Evolutionary conservation across 768 basidiomycete species (phyloP).

Genomic region (Suillus paluster): DNA sequence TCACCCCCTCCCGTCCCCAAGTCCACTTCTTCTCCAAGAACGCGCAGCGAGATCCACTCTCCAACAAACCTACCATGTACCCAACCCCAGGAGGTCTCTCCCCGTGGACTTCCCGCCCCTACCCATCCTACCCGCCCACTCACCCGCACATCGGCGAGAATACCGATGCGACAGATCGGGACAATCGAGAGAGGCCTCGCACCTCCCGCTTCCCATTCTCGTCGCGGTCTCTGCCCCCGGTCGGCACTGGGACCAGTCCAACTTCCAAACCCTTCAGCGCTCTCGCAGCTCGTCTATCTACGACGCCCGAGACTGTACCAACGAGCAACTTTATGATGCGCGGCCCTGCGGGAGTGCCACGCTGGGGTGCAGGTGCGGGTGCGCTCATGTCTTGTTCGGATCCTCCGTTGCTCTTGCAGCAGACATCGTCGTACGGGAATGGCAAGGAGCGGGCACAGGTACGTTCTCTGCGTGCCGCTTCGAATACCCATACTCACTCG

Average conservation of each 20-base stretch:
- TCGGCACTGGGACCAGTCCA: no score
- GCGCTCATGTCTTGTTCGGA: neutral
- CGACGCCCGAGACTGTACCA: no score
- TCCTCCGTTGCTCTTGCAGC: neutral
- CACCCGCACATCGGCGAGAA: neutral
- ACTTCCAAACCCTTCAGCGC: no score
- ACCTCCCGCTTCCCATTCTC: no score
- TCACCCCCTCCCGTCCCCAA: neutral
- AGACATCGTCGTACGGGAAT: no score
- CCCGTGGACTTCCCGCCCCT: neutral
- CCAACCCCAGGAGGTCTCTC: neutral
- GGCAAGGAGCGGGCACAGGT: neutral
- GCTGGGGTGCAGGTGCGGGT: neutral
- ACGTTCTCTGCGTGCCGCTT: neutral
- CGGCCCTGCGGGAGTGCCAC: neutral
- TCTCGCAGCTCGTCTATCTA: no score
- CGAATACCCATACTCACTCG: neutral
- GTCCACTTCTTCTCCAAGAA: neutral
- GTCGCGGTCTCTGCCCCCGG: neutral
- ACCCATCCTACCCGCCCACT: neutral
- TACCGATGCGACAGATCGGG: neutral
- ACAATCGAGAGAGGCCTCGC: no score
- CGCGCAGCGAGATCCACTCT: neutral
- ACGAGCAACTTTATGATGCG: neutral
- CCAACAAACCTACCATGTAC: neutral